phyloP scores from a whole-genome alignment of 176 grass and related monocot genomes.

The Lolium rigidum region DNA sequence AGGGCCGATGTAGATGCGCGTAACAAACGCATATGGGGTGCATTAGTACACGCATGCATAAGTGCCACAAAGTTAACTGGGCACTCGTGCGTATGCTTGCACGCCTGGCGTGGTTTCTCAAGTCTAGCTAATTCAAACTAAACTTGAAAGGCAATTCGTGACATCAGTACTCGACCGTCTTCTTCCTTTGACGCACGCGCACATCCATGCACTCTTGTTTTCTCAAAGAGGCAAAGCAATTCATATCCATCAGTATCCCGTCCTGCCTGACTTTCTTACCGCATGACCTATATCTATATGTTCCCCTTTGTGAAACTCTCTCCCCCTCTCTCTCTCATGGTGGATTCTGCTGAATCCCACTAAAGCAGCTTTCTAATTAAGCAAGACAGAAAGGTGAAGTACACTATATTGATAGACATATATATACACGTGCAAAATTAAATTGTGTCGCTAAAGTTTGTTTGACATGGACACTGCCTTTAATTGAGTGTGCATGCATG shows the following conservation, averaged over 20 bases:
- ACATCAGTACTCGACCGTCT: background rate
- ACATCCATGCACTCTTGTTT: background rate
- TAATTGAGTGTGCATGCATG: constrained; percentile 33
- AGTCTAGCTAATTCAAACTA: background rate
- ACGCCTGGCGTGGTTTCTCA: background rate
- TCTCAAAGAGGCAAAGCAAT: constrained; percentile 1
- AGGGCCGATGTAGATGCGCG: too few relatives aligned
- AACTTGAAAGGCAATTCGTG: constrained; percentile 18
- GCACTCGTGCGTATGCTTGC: background rate
- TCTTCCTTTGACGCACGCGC: constrained; percentile 1
- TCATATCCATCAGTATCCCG: background rate
- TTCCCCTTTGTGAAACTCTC: constrained; percentile 21
- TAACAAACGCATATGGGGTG: too few relatives aligned
- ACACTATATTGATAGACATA: background rate
- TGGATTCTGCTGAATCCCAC: constrained; percentile 38
- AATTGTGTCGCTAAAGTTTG: constrained; percentile 21
- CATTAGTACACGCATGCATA: too few relatives aligned
- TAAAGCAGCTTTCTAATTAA: constrained; percentile 11
- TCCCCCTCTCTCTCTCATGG: background rate
- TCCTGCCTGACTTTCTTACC: constrained; percentile 38
- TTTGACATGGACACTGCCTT: constrained; percentile 29
- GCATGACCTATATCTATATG: constrained; percentile 26
- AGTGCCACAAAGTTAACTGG: too few relatives aligned
- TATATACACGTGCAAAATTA: constrained; percentile 39
- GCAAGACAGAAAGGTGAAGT: constrained; percentile 9